These are phyloP conservation scores for Sugiyamaella chiloensis DNA, from an alignment of 805 yeast genomes.

Conservation along the genomic window DNA sequence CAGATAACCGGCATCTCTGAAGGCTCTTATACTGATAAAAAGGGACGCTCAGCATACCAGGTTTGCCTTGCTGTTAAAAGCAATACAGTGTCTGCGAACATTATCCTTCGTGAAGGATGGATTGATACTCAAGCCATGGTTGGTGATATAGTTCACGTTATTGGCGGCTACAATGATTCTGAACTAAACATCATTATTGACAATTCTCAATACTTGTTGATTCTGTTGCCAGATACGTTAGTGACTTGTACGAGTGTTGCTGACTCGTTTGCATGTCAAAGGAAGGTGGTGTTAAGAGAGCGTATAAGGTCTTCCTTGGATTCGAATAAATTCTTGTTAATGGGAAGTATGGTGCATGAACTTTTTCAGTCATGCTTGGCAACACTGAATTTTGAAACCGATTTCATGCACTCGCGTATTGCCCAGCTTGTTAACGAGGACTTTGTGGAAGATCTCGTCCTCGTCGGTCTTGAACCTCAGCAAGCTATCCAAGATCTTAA, in stretches of 20 bases:
- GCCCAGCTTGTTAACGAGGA: slow-evolving; percentile 26
- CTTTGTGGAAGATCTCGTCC: slow-evolving; percentile 40
- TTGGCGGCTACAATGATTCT: slow-evolving; percentile 27
- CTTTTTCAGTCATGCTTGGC: slow-evolving; percentile 61
- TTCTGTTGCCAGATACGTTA: slow-evolving; percentile 80
- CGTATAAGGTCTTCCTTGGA: slow-evolving; percentile 58
- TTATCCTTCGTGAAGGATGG: slow-evolving; percentile 31
- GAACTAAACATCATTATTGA: slow-evolving; percentile 44
- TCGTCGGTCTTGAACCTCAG: slow-evolving; percentile 52
- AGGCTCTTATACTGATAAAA: neutral
- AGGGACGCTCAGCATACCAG: neutral
- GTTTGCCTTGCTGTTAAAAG: slow-evolving; percentile 4
- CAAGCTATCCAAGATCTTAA: slow-evolving; percentile 51
- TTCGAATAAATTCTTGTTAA: slow-evolving; percentile 58
- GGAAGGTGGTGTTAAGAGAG: slow-evolving; percentile 62
- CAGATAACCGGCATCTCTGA: slow-evolving; percentile 7
- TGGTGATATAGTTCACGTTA: slow-evolving; percentile 33
- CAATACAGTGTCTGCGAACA: neutral
- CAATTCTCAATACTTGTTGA: slow-evolving; percentile 55
- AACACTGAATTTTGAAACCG: slow-evolving; percentile 36
- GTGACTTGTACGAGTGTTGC: slow-evolving; percentile 81
- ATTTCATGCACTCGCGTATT: slow-evolving; percentile 38
- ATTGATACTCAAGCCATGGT: slow-evolving; percentile 17
- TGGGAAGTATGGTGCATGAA: slow-evolving; percentile 82
- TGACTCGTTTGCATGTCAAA: slow-evolving; percentile 66